Evolutionary conservation across 371 early-diverging fungal genomes (phyloP), one percentile per base, ranked within the genome.

Genomic region (Mortierella sp.): DNA sequence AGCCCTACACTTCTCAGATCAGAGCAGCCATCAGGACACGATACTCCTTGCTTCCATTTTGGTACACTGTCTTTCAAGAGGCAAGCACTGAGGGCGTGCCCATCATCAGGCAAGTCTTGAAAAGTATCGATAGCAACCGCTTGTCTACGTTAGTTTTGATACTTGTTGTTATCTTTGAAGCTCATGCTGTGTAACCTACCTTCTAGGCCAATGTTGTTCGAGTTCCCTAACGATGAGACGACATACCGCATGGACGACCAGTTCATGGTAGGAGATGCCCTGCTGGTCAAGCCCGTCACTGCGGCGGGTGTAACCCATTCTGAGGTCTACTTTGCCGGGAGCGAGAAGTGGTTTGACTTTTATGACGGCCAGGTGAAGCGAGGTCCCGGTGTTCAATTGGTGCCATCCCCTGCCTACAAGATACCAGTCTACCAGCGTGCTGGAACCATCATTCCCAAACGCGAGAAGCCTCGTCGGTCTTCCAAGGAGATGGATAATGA

Each of bases 401-500:
- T 95, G 7, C 85, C 86, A 29, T 92, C 95, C 13, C 93, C 95
- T 7, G 87, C 96, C 1, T 90, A 93, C 31, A 91, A 87, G 68
- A 91, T 96, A 44, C 97, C 97, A 44, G 95, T 95, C 9, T 96
- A 93, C 76, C 88, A 95, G 16, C 94, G 95, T 22, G 97, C 96
- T 44, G 99, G 99, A 14, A 87, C 87, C 29, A 97, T 99, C 66
- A 74, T 98, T 6, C 93, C 97, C 24, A 91, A 94, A 14, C 92
- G 97, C 39, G 96, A 97, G 80, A 93, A 98, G 64, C 86, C 91
- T 16, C 94, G 99, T 64, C 92, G 97, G 31, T 93, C 96, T 34
- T 95, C 97, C 2, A 74, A 89, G 29, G 89, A 94, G 13, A 95
- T 95, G 95, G 86, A 87, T 47, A 85, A 87, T 50, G 99, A 99